Conservation (phyloP, 2,329 filamentous ascomycete species). For the Penicillium sp. region DNA sequence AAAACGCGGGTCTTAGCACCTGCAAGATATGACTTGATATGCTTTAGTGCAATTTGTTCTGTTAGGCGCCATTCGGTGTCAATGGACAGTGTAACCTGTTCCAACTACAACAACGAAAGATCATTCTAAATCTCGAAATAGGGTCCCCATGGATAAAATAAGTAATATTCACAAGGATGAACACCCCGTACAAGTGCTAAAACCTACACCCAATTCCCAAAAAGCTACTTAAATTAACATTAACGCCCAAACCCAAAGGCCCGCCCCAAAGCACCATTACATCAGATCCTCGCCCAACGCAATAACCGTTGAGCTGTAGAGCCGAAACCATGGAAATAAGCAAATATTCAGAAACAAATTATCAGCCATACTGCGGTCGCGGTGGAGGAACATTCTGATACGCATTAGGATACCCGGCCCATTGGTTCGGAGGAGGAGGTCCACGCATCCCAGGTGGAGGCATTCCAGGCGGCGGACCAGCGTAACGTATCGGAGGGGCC, state of each 20-base stretch:
- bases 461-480: constrained; percentile 2
- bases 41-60: background rate
- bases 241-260: too few relatives aligned
- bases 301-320: background rate
- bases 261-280: background rate
- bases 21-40: too few relatives aligned
- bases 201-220: too few relatives aligned
- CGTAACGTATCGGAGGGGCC: constrained; percentile 1
- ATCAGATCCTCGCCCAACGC: background rate
- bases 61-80: background rate
- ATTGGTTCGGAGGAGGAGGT: background rate
- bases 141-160: too few relatives aligned
- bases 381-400: constrained; percentile 23
- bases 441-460: background rate
- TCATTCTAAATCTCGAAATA: too few relatives aligned
- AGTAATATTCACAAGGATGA: too few relatives aligned
- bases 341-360: background rate
- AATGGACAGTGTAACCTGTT: too few relatives aligned
- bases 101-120: too few relatives aligned
- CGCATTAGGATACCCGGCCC: constrained; percentile 13
- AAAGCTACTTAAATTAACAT: too few relatives aligned
- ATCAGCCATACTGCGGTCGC: background rate
- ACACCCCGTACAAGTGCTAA: too few relatives aligned
- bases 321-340: background rate
- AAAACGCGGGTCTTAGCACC: too few relatives aligned